phyloP scores from a whole-genome alignment of 305 asterid genomes.

The Fraxinus nigra region DNA sequence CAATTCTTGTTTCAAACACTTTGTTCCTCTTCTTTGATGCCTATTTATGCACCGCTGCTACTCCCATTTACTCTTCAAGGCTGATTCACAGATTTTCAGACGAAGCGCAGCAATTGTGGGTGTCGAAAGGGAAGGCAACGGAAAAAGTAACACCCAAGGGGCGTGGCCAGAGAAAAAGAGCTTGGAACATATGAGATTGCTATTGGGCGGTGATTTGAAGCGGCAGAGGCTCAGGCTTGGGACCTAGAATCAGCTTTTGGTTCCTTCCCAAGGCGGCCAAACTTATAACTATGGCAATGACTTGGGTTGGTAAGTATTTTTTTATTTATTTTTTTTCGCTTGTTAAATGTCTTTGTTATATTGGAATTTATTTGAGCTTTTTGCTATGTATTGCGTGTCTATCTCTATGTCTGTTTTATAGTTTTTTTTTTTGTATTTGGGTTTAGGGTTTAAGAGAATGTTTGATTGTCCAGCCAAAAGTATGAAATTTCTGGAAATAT shows the following conservation, averaged over 20 bases:
- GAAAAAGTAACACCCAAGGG: conserved; percentile 19
- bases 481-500: not conserved
- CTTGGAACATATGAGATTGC: conserved; percentile 46
- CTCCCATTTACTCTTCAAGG: conserved; percentile 47
- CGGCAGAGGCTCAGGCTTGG: conserved; percentile 63
- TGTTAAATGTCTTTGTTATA: not conserved
- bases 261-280: conserved; percentile 49
- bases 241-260: conserved; percentile 43
- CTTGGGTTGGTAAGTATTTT: conserved; percentile 58
- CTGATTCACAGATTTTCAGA: conserved; percentile 60
- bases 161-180: conserved; percentile 50
- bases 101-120: conserved; percentile 48
- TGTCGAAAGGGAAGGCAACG: conserved; percentile 11
- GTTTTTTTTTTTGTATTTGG: not conserved
- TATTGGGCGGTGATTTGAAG: conserved; percentile 55
- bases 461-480: not conserved
- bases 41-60: conserved; percentile 7
- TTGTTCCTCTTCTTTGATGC: conserved; percentile 32
- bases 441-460: not conserved
- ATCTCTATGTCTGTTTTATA: not conserved
- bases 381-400: not conserved
- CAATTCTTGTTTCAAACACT: conserved; percentile 16
- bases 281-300: conserved; percentile 66
- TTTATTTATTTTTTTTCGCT: not conserved
- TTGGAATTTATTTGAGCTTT: not conserved